Conservation (phyloP, 2,329 filamentous ascomycete species). For the Boeremia exigua region DNA sequence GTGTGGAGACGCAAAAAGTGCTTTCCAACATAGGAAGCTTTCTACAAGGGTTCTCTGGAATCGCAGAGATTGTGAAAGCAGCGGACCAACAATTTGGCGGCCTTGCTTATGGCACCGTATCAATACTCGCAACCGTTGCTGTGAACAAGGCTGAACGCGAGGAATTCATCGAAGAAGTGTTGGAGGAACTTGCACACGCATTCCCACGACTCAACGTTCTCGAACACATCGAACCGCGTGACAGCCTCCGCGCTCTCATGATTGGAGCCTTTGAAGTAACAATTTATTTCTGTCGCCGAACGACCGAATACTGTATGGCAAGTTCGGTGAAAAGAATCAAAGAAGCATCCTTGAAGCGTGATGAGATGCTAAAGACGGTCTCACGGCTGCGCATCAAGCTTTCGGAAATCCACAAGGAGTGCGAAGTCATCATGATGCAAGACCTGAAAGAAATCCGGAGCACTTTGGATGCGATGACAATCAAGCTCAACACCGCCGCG, state of each 20-base stretch:
- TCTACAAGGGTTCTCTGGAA: conserved; percentile 4
- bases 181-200: conserved; percentile 7
- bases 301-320: conserved; percentile 3
- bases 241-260: neutral
- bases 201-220: conserved; percentile 9
- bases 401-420: neutral
- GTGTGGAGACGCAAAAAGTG: conserved; percentile 1
- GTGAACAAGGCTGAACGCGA: conserved; percentile 1
- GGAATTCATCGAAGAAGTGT: conserved; percentile 3
- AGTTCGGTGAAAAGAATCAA: neutral
- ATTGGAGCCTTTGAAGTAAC: conserved; percentile 2
- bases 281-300: conserved; percentile 1
- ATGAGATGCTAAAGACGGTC: neutral
- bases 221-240: neutral
- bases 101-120: conserved; percentile 11
- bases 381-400: neutral
- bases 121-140: conserved; percentile 4
- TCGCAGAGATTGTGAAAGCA: conserved; percentile 6
- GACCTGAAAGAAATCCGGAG: neutral
- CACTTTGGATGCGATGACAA: neutral
- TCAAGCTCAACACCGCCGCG: neutral
- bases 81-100: conserved; percentile 15
- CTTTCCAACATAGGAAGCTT: conserved; percentile 1
- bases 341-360: neutral
- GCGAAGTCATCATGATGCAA: neutral